Evolutionary conservation across 495 filamentous ascomycete genomes (phyloP).

Genomic region (Poronia punctata): DNA sequence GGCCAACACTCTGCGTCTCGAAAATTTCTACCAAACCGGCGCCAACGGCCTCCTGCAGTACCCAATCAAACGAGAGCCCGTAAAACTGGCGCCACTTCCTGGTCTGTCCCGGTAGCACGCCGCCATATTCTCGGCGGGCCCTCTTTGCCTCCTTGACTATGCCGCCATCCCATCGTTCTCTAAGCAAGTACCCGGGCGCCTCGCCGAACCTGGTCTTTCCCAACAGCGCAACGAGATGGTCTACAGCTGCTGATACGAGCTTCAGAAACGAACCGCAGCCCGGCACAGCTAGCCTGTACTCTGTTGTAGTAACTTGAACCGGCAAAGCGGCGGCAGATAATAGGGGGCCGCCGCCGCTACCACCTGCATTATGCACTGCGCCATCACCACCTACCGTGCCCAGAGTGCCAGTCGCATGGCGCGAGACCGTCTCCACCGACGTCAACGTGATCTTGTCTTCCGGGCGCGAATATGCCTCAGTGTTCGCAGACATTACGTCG

Average conservation of each 20-base stretch:
- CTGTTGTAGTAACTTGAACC: slow-evolving; percentile 10
- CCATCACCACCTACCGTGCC: slow-evolving; percentile 55
- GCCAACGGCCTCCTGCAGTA: slow-evolving; percentile 70
- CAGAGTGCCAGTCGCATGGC: slow-evolving; percentile 55
- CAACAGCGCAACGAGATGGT: slow-evolving; percentile 59
- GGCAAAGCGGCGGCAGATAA: slow-evolving; percentile 7
- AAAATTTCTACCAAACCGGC: slow-evolving; percentile 77
- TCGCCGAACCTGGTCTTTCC: slow-evolving; percentile 58
- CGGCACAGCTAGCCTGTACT: slow-evolving; percentile 62
- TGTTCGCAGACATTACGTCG: slow-evolving; percentile 33
- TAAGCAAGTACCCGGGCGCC: slow-evolving; percentile 57
- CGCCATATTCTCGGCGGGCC: slow-evolving; percentile 59
- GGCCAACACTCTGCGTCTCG: slow-evolving; percentile 75
- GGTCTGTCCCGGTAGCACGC: slow-evolving; percentile 66
- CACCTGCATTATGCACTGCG: slow-evolving; percentile 48
- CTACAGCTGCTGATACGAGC: slow-evolving; percentile 58
- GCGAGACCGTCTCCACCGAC: slow-evolving; percentile 47
- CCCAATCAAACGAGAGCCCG: slow-evolving; percentile 72
- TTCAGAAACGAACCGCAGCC: slow-evolving; percentile 67
- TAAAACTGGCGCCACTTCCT: slow-evolving; percentile 78
- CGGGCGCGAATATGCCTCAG: slow-evolving; percentile 41
- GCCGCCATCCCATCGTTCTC: slow-evolving; percentile 78
- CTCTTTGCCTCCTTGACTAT: slow-evolving; percentile 55
- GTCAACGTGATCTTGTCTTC: slow-evolving; percentile 43
- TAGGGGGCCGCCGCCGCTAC: slow-evolving; percentile 23